phyloP scores from a whole-genome alignment of 2,329 filamentous ascomycete species.

The Cercospora janseana region DNA sequence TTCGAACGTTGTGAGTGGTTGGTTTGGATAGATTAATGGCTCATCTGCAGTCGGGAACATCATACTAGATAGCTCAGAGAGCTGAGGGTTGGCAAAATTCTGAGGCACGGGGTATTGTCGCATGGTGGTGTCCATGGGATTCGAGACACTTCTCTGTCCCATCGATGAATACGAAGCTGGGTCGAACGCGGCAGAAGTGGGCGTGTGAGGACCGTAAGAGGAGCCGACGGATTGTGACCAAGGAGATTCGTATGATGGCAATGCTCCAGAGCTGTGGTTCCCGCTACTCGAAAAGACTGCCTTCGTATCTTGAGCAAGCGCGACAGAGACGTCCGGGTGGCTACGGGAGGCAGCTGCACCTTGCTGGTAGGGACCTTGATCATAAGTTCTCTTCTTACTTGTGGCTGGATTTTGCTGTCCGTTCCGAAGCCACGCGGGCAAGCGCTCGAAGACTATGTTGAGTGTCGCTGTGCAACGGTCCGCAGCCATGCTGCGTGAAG shows the following conservation, averaged over 20 bases:
- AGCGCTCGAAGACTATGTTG: slow-evolving; percentile 75
- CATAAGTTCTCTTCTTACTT: slow-evolving; percentile 50
- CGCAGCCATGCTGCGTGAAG: slow-evolving; percentile 81
- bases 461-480: slow-evolving; percentile 79
- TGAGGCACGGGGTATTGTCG: slow-evolving; percentile 28
- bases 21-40: slow-evolving; percentile 76
- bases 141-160: slow-evolving; percentile 22
- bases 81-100: slow-evolving; percentile 42
- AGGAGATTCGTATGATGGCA: slow-evolving; percentile 20
- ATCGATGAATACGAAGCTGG: slow-evolving; percentile 18
- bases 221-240: slow-evolving; percentile 31
- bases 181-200: slow-evolving; percentile 27
- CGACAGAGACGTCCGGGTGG: slow-evolving; percentile 31
- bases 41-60: slow-evolving; percentile 73
- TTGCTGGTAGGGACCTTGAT: slow-evolving; percentile 21
- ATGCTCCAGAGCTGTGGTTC: slow-evolving; percentile 13
- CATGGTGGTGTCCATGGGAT: slow-evolving; percentile 25
- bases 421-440: slow-evolving; percentile 60
- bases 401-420: slow-evolving; percentile 43
- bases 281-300: too few relatives aligned
- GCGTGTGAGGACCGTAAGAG: slow-evolving; percentile 31
- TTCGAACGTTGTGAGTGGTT: slow-evolving; percentile 63
- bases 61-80: slow-evolving; percentile 71
- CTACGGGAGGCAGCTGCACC: slow-evolving; percentile 27
- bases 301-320: slow-evolving; percentile 17